Evolutionary conservation across 805 yeast genomes (phyloP), one percentile per base, ranked within the genome.

Genomic region (Candida sonorensis): DNA sequence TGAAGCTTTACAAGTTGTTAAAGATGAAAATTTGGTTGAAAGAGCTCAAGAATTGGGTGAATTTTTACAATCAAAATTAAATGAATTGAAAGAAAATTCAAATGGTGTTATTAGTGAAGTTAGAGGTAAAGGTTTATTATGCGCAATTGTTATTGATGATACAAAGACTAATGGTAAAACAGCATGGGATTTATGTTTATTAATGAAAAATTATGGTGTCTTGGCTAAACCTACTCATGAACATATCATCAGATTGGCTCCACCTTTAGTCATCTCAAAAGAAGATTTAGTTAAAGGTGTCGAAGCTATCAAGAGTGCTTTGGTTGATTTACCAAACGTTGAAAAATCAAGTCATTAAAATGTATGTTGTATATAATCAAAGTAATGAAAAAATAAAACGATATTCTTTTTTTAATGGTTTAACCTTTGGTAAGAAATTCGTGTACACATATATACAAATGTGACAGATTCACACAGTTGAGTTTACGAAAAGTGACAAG

Each of bases 211-310:
- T 34, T 66, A 75, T 40, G 97, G 97, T 37, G 81, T 90, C 11
- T 67, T 88, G 51, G 97, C 97, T 42, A 90, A 88, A 64, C 97
- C 97, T 44, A 88, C 97, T 2, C 97, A 90, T 57, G 95, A 87
- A 49, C 81, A 87, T 59, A 88, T 90, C 50, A 88, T 90, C 55
- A 81, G 97, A 67, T 69, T 90, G 57, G 96, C 97, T 9, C 97
- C 97, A 36, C 97, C 97, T 16, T 67, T 90, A 57, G 94, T 87
- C 25, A 90, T 90, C 44, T 73, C 88, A 20, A 80, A 87, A 55
- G 90, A 81, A 50, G 97, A 90, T 53, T 67, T 90, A 51, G 59
- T 75, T 44, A 78, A 73, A 61, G 97, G 96, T 51, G 80, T 87
- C 34, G 80, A 73, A 10, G 68, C 81, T 29, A 88, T 90, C 48